Percentiles rank a stretch among this genome's conserved stretches.
Evolutionary conservation across 352 stramenopile species (phyloP).

Genomic region (Pythium coloratum): DNA sequence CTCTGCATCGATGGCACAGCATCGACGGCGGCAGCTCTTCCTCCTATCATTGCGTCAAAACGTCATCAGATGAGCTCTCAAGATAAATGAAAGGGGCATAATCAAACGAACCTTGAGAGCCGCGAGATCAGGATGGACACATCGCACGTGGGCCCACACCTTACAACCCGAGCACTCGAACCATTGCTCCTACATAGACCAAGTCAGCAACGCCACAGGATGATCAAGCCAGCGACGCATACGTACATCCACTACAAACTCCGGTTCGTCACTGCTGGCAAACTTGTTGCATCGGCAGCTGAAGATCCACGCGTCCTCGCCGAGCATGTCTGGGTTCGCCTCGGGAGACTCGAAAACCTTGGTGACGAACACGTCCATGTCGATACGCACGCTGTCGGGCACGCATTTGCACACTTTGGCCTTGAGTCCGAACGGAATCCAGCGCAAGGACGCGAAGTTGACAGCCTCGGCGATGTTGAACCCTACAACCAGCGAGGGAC

Average conservation of each 20-base stretch:
- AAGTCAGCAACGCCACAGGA: neutral
- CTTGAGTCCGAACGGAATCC: conserved; percentile 75
- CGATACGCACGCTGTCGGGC: conserved; percentile 80
- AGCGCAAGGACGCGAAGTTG: conserved; percentile 88
- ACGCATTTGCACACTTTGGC: conserved; percentile 89
- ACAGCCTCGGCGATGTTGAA: conserved; percentile 92
- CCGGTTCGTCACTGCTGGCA: conserved; percentile 53
- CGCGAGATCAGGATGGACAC: conserved; percentile 52
- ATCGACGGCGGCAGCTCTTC: conserved; percentile 50
- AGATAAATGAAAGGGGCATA: neutral
- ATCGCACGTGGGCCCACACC: conserved; percentile 75
- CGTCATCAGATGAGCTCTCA: neutral
- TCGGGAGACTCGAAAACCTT: conserved; percentile 53
- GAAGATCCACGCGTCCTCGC: conserved; percentile 68
- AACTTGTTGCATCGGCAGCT: conserved; percentile 71
- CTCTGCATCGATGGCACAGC: conserved; percentile 52
- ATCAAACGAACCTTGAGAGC: conserved; percentile 27
- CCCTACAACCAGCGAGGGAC: conserved; percentile 31
- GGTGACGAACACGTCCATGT: conserved; percentile 84
- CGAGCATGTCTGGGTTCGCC: conserved; percentile 39
- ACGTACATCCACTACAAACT: conserved; percentile 55
- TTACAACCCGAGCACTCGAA: conserved; percentile 83
- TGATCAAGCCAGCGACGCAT: neutral
- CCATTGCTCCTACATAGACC: conserved; percentile 56
- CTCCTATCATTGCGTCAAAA: conserved; percentile 20